phyloP scores from a whole-genome alignment of 2,329 filamentous ascomycete species.

The Alternaria ethzedia region DNA sequence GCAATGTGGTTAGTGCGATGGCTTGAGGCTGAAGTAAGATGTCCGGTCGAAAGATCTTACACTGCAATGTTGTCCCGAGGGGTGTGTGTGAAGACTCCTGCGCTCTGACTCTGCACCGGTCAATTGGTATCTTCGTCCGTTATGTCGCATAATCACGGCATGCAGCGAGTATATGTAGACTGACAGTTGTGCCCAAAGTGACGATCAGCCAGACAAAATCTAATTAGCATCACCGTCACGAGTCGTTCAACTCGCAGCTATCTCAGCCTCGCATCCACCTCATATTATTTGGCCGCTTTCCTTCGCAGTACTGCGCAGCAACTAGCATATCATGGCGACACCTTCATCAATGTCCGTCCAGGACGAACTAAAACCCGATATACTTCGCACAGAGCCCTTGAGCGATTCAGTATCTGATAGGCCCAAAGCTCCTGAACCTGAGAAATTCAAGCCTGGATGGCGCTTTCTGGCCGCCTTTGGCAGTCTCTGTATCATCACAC shows the following conservation, averaged over 20 bases:
- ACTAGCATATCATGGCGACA: conserved; percentile 10
- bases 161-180: background rate
- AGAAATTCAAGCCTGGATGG: conserved; percentile 42
- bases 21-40: background rate
- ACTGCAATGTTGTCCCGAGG: background rate
- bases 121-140: background rate
- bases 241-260: background rate
- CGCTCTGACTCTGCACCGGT: background rate
- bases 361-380: conserved; percentile 15
- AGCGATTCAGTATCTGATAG: conserved; percentile 17
- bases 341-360: conserved; percentile 14
- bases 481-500: conserved; percentile 61
- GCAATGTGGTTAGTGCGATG: background rate
- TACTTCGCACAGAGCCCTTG: conserved; percentile 4
- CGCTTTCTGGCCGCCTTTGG: conserved; percentile 42
- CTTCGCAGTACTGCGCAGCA: background rate
- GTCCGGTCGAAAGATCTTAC: background rate
- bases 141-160: background rate
- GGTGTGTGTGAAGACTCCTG: background rate
- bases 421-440: conserved; percentile 9
- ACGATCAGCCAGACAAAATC: background rate
- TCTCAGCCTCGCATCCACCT: background rate
- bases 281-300: background rate
- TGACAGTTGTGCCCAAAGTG: background rate
- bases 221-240: background rate